phyloP scores from a whole-genome alignment of 179 eudicot species.

The Gypsophila paniculata region DNA sequence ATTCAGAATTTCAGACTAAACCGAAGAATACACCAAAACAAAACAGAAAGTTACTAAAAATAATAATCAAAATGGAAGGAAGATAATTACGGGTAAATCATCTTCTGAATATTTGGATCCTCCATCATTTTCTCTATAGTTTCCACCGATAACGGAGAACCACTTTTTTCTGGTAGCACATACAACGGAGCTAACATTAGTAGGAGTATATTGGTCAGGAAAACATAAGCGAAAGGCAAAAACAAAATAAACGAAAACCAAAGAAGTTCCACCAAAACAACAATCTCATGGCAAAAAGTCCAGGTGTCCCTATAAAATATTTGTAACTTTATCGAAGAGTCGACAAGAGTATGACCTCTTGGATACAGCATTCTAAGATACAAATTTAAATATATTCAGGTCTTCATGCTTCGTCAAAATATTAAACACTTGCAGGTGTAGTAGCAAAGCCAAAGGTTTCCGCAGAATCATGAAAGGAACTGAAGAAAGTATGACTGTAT shows the following conservation, averaged over 20 bases:
- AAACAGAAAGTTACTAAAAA: background rate
- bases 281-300: too few species aligned
- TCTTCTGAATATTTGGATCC: conserved; percentile 87
- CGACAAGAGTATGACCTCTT: too few species aligned
- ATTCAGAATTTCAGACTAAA: background rate
- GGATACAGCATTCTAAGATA: too few species aligned
- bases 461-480: background rate
- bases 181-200: conserved; percentile 1
- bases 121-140: conserved; percentile 98
- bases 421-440: background rate
- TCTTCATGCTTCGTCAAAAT: background rate
- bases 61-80: conserved; percentile 15
- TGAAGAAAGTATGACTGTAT: background rate
- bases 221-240: background rate
- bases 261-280: background rate
- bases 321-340: too few species aligned
- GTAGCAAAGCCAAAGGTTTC: background rate
- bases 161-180: conserved; percentile 39
- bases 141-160: conserved; percentile 53
- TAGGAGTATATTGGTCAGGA: background rate
- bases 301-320: too few species aligned
- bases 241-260: background rate
- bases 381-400: too few species aligned
- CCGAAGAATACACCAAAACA: background rate
- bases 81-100: conserved; percentile 78